A percentile compares a stretch with the other conserved stretches of the same genome.
phyloP scores from a whole-genome alignment of 202 grass and related monocot species.

The Musa balbisiana region DNA sequence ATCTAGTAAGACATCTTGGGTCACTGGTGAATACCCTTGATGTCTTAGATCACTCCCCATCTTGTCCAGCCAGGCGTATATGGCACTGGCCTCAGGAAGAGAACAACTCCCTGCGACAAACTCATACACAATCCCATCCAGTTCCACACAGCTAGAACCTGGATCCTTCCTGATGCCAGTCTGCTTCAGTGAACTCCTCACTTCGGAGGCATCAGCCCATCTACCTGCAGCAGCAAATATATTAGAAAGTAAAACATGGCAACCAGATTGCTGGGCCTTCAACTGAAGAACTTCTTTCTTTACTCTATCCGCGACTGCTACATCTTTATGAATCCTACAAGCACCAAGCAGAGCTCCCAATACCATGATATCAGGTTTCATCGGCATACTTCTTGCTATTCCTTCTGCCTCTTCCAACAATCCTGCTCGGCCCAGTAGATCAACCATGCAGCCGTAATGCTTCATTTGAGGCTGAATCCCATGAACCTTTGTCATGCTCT shows the following conservation, averaged over 20 bases:
- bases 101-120: background rate
- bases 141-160: constrained; percentile 33
- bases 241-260: constrained; percentile 49
- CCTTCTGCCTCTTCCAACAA: constrained; percentile 54
- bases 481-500: constrained; percentile 37
- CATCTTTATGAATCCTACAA: constrained; percentile 41
- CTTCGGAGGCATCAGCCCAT: constrained; percentile 37
- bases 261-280: constrained; percentile 30
- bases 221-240: constrained; percentile 42
- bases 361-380: constrained; percentile 44
- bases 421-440: constrained; percentile 38
- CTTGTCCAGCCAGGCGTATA: background rate
- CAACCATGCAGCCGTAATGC: constrained; percentile 60
- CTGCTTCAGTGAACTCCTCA: constrained; percentile 35
- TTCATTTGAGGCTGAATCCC: constrained; percentile 37
- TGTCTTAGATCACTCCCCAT: background rate
- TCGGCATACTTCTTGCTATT: constrained; percentile 34
- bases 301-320: constrained; percentile 48
- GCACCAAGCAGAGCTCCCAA: constrained; percentile 46
- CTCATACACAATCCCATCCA: constrained; percentile 23
- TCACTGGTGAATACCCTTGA: background rate
- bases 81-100: background rate
- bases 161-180: constrained; percentile 30
- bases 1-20: background rate
- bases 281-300: constrained; percentile 32